Base-by-base conservation (phyloP, 176 grass and related monocot species). In the Tillandsia fasciculata region DNA sequence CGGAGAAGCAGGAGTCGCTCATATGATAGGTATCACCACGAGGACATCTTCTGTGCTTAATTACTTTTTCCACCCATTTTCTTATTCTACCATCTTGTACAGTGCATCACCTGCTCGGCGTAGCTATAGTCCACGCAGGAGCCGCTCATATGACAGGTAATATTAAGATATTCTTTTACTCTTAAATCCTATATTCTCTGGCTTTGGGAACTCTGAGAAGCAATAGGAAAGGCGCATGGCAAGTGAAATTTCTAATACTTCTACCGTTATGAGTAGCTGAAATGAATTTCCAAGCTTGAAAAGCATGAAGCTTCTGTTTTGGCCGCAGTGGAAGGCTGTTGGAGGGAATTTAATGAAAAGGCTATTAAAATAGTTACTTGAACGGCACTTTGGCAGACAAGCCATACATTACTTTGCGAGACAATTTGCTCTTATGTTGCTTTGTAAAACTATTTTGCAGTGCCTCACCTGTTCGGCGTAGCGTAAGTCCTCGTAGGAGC, bases 121-220 rank as follows among this genome's bases (percentile, higher is more conserved):
- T 71, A 97, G 84, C 66, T 68, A 70, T 76, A 89, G 85, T 64
- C 83, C 58, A 76, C 79, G 83, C 80, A 96, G 82, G 50, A 91
- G 81, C 70, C 70, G 49, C 52, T 75, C 80, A 24, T 83, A 85
- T 73, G 77, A 74, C 22, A 80, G 68, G 26, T 76, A 67, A 65
- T 51, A 18, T n/a, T 77, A 74, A 74, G 66, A 68, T 80, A 77
- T 80, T 72, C 76, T 70, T 76, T 54, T 48, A 54, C 12, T 50
- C 47, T 56, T 64, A 63, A 64, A 70, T 65, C 76, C 50, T 29
- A 0, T 4, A 80, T 76, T 80, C 82, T 76, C 11, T 78, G 66
- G 70, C 22, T 69, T 13, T 75, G 71, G 75, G 82, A 75, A 82
- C 66, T 79, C 68, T 71, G 72, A 63, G 78, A 82, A 66, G 71